Percentiles rank a stretch among this genome's conserved stretches.
Evolutionary conservation across 2,329 filamentous ascomycete species (phyloP).

Genomic region (Epichloe uncinata): DNA sequence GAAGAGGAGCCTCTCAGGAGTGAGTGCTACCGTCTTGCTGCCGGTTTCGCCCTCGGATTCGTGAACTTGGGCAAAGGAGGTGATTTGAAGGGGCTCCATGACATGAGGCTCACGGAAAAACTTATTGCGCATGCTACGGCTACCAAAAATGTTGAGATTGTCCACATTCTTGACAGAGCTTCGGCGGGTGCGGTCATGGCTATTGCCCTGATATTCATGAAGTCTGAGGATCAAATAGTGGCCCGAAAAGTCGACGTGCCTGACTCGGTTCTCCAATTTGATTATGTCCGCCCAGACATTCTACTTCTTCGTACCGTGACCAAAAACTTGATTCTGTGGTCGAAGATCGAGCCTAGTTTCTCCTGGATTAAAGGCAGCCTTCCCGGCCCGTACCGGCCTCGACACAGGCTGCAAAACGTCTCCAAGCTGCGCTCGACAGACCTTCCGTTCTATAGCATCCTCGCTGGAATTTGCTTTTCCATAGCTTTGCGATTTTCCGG

Average conservation of each 20-base stretch:
- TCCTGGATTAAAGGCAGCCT: constrained; percentile 66
- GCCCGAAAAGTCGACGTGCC: constrained; percentile 90
- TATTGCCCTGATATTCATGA: constrained; percentile 89
- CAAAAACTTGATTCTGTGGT: constrained; percentile 89
- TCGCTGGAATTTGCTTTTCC: constrained; percentile 77
- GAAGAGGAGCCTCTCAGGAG: constrained; percentile 79
- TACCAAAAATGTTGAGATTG: constrained; percentile 79
- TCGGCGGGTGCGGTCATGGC: constrained; percentile 89
- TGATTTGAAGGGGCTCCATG: constrained; percentile 76
- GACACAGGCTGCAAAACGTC: constrained; percentile 46
- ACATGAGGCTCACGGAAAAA: constrained; percentile 86
- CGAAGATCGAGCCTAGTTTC: constrained; percentile 57
- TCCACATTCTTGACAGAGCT: constrained; percentile 85
- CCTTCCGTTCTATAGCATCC: constrained; percentile 83
- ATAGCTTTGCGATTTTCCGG: constrained; percentile 64
- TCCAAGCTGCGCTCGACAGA: constrained; percentile 62
- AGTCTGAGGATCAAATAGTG: constrained; percentile 76
- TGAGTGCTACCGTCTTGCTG: constrained; percentile 90
- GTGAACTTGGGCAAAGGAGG: constrained; percentile 90
- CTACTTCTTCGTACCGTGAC: constrained; percentile 81
- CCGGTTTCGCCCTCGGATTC: constrained; percentile 83
- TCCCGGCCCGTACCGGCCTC: constrained; percentile 52
- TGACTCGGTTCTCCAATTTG: constrained; percentile 79
- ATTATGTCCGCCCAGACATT: constrained; percentile 88
- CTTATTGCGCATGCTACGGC: constrained; percentile 75